phyloP scores from a whole-genome alignment of 768 basidiomycete genomes.

The Termitomyces sp. region DNA sequence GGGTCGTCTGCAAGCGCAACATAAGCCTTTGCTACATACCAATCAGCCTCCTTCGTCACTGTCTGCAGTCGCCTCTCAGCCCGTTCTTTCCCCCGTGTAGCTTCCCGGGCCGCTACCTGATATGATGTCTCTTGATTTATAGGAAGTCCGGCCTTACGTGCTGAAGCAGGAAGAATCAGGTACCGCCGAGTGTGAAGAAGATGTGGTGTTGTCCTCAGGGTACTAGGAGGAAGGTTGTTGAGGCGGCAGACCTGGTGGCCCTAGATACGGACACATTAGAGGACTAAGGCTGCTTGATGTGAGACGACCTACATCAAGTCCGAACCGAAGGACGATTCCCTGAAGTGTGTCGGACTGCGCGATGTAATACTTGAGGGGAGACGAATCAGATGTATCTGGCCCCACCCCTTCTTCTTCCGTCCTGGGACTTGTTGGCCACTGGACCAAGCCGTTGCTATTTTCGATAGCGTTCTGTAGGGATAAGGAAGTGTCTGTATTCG shows the following conservation, averaged over 20 bases:
- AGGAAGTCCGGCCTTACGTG: conserved; percentile 20
- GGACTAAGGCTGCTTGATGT: neutral
- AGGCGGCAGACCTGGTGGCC: conserved; percentile 57
- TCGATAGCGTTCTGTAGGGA: neutral
- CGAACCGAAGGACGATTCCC: conserved; percentile 58
- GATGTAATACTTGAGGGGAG: conserved; percentile 46
- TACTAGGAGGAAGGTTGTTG: conserved; percentile 61
- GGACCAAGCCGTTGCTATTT: neutral
- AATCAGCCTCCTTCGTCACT: conserved; percentile 66
- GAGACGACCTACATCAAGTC: conserved; percentile 48
- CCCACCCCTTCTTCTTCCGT: neutral
- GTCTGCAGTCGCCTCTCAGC: conserved; percentile 59
- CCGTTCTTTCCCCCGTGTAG: conserved; percentile 41
- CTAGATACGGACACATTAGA: conserved; percentile 23
- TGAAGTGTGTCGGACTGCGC: conserved; percentile 53
- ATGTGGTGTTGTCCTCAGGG: conserved; percentile 67
- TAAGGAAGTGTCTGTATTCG: neutral
- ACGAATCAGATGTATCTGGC: neutral
- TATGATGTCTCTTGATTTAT: conserved; percentile 16
- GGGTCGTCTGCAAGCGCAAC: conserved; percentile 57
- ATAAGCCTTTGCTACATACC: conserved; percentile 63
- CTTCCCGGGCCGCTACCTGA: conserved; percentile 33
- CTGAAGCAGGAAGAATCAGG: conserved; percentile 47
- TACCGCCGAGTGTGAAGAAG: conserved; percentile 64
- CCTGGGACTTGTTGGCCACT: neutral